phyloP scores from a whole-genome alignment of 768 basidiomycete genomes.

The Boletellus ananas region DNA sequence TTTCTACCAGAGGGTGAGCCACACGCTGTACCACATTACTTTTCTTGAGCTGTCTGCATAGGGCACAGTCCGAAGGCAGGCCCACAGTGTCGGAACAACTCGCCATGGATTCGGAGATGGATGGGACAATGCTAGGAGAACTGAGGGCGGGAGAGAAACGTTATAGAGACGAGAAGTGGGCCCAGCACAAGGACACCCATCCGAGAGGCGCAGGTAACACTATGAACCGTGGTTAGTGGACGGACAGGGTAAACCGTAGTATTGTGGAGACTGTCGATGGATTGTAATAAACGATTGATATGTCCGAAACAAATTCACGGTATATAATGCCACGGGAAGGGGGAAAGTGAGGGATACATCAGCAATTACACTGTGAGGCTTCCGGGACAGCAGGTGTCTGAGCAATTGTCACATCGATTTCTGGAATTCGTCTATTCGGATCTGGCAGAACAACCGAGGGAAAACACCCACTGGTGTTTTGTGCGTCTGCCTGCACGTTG shows the following conservation, averaged over 20 bases:
- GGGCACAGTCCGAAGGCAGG: slow-evolving; percentile 60
- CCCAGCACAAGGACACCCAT: slow-evolving; percentile 79
- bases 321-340: slow-evolving; percentile 22
- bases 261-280: slow-evolving; percentile 6
- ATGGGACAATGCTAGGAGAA: slow-evolving; percentile 68
- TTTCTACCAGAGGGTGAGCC: slow-evolving; percentile 82
- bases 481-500: slow-evolving; percentile 56
- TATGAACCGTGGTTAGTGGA: slow-evolving; percentile 74
- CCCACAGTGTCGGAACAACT: slow-evolving; percentile 79
- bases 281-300: slow-evolving; percentile 16
- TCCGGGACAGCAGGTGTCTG: slow-evolving; percentile 69
- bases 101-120: slow-evolving; percentile 75
- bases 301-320: slow-evolving; percentile 26
- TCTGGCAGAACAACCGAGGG: not conserved
- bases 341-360: slow-evolving; percentile 21
- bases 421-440: slow-evolving; percentile 37
- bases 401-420: slow-evolving; percentile 88
- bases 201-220: slow-evolving; percentile 93
- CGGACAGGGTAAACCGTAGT: slow-evolving; percentile 6
- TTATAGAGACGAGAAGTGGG: slow-evolving; percentile 89
- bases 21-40: not conserved
- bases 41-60: slow-evolving; percentile 28
- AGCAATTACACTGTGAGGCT: slow-evolving; percentile 84
- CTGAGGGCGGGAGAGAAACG: slow-evolving; percentile 73
- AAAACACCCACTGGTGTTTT: slow-evolving; percentile 42